Evolutionary conservation across 2,329 filamentous ascomycete species (phyloP).

Genomic region (Helicocarpus griseus): DNA sequence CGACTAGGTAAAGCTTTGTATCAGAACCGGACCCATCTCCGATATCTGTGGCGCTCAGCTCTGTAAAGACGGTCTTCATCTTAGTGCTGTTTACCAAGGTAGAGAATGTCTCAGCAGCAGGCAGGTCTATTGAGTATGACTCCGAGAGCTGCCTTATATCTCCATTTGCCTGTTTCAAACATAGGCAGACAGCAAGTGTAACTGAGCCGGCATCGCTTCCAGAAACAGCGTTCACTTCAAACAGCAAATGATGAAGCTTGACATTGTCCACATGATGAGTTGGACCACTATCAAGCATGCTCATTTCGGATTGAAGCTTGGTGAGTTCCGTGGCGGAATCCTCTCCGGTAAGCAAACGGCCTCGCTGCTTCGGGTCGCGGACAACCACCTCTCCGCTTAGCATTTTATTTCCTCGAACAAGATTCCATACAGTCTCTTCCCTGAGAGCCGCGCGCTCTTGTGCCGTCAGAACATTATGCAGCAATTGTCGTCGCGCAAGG

Average conservation of each 20-base stretch:
- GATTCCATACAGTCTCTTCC: slow-evolving; percentile 88
- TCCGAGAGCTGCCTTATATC: slow-evolving; percentile 65
- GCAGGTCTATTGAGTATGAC: slow-evolving; percentile 68
- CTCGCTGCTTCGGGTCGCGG: slow-evolving; percentile 71
- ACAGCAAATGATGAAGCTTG: slow-evolving; percentile 66
- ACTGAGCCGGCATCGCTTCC: slow-evolving; percentile 67
- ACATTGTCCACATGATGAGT: slow-evolving; percentile 56
- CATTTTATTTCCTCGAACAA: slow-evolving; percentile 89
- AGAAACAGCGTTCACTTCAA: slow-evolving; percentile 75
- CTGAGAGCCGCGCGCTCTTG: slow-evolving; percentile 73
- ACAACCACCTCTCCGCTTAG: slow-evolving; percentile 92
- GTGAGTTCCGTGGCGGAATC: slow-evolving; percentile 90
- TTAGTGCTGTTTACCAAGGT: slow-evolving; percentile 55
- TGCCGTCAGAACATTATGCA: slow-evolving; percentile 85
- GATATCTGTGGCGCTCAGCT: slow-evolving; percentile 68
- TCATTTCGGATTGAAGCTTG: slow-evolving; percentile 90
- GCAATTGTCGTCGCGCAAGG: slow-evolving; percentile 73
- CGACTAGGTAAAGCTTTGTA: slow-evolving; percentile 70
- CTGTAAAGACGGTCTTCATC: slow-evolving; percentile 78
- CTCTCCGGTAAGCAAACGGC: slow-evolving; percentile 78
- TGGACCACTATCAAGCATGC: slow-evolving; percentile 76
- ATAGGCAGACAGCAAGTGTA: slow-evolving; percentile 68
- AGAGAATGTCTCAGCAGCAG: slow-evolving; percentile 61
- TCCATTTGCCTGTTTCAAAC: slow-evolving; percentile 57
- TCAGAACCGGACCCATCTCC: slow-evolving; percentile 53